These are phyloP conservation scores for Ochetophila trinervis DNA, from an alignment of 306 rosid species.

Conservation along the genomic window DNA sequence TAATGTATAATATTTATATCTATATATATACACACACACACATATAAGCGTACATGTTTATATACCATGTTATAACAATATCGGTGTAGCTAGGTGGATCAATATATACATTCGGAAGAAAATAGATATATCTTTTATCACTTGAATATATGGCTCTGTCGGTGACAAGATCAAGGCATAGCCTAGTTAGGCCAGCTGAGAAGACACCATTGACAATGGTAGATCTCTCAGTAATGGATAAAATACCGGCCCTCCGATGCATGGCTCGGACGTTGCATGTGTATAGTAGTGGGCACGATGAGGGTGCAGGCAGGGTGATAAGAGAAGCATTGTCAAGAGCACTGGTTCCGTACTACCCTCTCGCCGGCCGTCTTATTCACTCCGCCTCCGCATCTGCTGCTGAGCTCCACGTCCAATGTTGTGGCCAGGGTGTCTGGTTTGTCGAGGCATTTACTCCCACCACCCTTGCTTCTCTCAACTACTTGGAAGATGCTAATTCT, in stretches of 20 bases:
- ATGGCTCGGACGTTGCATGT: conserved; percentile 71
- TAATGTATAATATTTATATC: too few relatives aligned
- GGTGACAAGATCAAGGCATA: conserved; percentile 40
- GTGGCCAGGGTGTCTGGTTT: conserved; percentile 54
- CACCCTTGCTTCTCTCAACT: conserved; percentile 43
- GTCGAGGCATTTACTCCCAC: conserved; percentile 56
- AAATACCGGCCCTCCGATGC: conserved; percentile 49
- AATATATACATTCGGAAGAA: too few relatives aligned
- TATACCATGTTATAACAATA: too few relatives aligned
- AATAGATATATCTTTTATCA: too few relatives aligned
- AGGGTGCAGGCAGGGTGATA: conserved; percentile 27
- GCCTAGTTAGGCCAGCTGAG: conserved; percentile 44
- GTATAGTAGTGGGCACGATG: conserved; percentile 36
- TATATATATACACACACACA: neutral
- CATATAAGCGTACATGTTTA: too few relatives aligned
- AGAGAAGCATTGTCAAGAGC: conserved; percentile 64
- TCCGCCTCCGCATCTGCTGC: conserved; percentile 1
- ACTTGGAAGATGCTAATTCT: conserved; percentile 40
- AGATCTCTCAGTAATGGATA: conserved; percentile 52
- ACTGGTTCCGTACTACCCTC: conserved; percentile 71
- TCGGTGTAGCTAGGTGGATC: too few relatives aligned
- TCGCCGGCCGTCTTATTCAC: conserved; percentile 53
- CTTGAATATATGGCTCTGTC: conserved; percentile 29
- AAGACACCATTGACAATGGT: conserved; percentile 45
- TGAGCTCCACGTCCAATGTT: conserved; percentile 48